Percentiles rank a stretch among this genome's conserved stretches.
Evolutionary conservation across 495 filamentous ascomycete species (phyloP).

Genomic region (Penicillium pancosmium): DNA sequence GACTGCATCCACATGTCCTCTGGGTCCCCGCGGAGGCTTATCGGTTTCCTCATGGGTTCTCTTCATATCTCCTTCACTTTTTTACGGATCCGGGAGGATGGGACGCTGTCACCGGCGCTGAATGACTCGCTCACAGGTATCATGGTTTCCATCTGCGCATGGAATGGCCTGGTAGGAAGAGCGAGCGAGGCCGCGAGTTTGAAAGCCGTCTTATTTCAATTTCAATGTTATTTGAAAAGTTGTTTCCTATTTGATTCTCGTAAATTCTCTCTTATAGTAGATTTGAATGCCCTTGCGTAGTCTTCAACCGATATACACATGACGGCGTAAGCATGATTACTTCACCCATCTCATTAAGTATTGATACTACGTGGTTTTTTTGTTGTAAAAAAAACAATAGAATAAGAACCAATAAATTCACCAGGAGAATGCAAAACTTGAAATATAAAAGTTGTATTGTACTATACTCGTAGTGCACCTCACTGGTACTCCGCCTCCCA

Average conservation of each 20-base stretch:
- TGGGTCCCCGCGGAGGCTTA: slow-evolving; percentile 42
- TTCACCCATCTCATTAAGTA: too few species aligned
- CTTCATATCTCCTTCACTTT: slow-evolving; percentile 36
- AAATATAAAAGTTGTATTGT: too few species aligned
- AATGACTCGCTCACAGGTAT: slow-evolving; percentile 30
- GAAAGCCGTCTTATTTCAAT: slow-evolving; percentile 33
- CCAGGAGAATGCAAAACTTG: too few species aligned
- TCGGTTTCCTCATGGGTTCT: slow-evolving; percentile 31
- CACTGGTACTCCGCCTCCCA: background rate
- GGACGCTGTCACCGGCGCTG: slow-evolving; percentile 43
- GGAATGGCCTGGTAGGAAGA: slow-evolving; percentile 21
- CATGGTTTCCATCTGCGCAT: slow-evolving; percentile 19
- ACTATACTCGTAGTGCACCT: too few species aligned
- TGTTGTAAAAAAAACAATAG: too few species aligned
- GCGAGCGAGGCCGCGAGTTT: slow-evolving; percentile 27
- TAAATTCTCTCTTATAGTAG: background rate
- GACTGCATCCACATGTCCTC: slow-evolving; percentile 48
- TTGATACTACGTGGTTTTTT: too few species aligned
- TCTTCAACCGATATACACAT: too few species aligned
- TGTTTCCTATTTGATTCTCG: background rate
- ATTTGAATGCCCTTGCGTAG: too few species aligned
- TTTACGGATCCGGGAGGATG: slow-evolving; percentile 48
- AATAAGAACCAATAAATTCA: too few species aligned
- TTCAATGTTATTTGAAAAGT: slow-evolving; percentile 26
- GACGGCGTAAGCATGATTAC: too few species aligned